Evolutionary conservation across 1,139 yeast genomes (phyloP), one percentile per base, ranked within the genome.

Genomic region (Taphrina communis): DNA sequence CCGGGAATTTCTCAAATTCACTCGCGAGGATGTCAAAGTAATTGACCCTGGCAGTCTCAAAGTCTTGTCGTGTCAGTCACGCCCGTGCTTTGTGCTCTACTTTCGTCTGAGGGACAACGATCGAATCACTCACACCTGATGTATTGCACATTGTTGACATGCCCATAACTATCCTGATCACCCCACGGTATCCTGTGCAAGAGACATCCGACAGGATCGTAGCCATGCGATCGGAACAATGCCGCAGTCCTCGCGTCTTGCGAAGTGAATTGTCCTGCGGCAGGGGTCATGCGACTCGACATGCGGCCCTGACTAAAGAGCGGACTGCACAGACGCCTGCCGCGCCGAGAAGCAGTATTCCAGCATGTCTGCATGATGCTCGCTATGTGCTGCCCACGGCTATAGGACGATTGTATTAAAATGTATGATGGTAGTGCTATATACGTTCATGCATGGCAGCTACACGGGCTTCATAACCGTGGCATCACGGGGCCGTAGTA

Each of bases 111-210:
- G 6, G 42, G 14, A 39, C 42, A 39, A 39, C 42, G 6, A 14
- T 2, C 7, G 6, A 46, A n/a, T 35, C 41, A n/a, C 60, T 14
- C 52, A 44, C 56, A 46, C 12, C 67, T 48, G n/a, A 63, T 38
- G 55, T 55, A 63, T 21, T 63, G 60, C 38, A 50, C 67, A 44
- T 63, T 63, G 56, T 63, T 63, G 36, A 63, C 46, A 41, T 63
- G 67, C 1, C 67, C 67, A 44, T 53, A 55, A 25, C 61, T 63
- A 39, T 63, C 67, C n/a, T 53, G 67, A 21, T 63, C 61, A 9
- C 67, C 67, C 67, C 67, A 63, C 17, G 67, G 67, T 39, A 63
- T 55, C 35, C 67, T 44, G 19, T 63, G 67, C 31, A 63, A 25
- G n/a, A 63, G 61, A 53, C 66, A 52, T n/a, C 48, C 48, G 12